These are phyloP conservation scores for Delphinella strobiligena DNA, from an alignment of 2,329 filamentous ascomycete genomes.

Conservation along the genomic window DNA sequence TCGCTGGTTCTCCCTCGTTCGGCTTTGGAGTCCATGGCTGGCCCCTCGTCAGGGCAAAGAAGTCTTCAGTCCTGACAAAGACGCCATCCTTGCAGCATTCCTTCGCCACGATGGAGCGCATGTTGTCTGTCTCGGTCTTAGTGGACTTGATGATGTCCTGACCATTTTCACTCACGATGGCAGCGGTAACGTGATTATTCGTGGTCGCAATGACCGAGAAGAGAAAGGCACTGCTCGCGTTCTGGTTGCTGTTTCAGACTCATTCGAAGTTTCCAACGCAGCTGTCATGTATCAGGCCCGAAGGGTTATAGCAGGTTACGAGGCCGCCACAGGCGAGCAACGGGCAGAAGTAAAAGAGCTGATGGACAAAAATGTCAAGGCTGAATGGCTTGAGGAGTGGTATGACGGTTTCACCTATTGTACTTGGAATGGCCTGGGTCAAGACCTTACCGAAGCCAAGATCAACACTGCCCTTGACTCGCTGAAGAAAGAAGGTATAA, in stretches of 20 bases:
- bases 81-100: constrained; percentile 69
- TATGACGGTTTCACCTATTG: constrained; percentile 90
- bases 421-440: constrained; percentile 90
- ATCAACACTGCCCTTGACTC: constrained; percentile 63
- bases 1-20: constrained; percentile 73
- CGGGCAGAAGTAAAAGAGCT: constrained; percentile 34
- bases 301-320: constrained; percentile 40
- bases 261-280: constrained; percentile 64
- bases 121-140: constrained; percentile 66
- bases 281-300: constrained; percentile 84
- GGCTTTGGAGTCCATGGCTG: constrained; percentile 73
- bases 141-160: constrained; percentile 58
- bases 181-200: constrained; percentile 54
- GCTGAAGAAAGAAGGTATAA: constrained; percentile 59
- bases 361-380: constrained; percentile 36
- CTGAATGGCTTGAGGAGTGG: constrained; percentile 71
- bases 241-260: constrained; percentile 57
- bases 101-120: constrained; percentile 59
- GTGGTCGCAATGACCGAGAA: constrained; percentile 58
- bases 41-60: constrained; percentile 71
- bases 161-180: constrained; percentile 55
- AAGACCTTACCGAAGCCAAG: constrained; percentile 68
- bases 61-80: constrained; percentile 58
- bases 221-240: constrained; percentile 46
- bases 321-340: constrained; percentile 31